Base-by-base conservation (phyloP, 768 basidiomycete genomes). In the Rhizopogon sp. region DNA sequence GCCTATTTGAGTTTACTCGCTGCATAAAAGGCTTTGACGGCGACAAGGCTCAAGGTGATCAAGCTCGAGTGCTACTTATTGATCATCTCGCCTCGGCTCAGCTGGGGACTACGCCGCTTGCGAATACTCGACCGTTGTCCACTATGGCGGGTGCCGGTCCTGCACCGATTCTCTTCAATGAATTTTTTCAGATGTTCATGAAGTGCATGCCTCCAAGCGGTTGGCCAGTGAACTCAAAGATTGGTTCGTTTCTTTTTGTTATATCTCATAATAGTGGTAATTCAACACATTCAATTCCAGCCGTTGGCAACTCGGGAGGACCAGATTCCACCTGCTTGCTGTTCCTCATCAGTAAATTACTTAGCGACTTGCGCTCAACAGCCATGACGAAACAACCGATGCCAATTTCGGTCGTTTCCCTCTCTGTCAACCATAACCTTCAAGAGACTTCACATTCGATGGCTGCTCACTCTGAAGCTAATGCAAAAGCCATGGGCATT, bases 261-360 rank as follows among this genome's bases (percentile, higher is more conserved):
- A 35, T n/a, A 17, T 46, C 46, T 41, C 8, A 39, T 16, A 10
- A 40, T n/a, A 37, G 39, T 7, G 43, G 6, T 2, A 37, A 25
- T 25, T 10, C 16, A 28, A 5, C 2, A 0, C 39, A 39, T 3
- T 31, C 17, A 49, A 39, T 50, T 52, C 13, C 53, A 90, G 91
- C 80, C 37, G 79, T 92, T 43, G 90, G 86, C 20, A 85, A 84
- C 66, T 93, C 91, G 10, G 91, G 87, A 6, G 91, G 91, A 2
- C 81, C 90, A 9, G 91, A 93, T 67, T 93, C 91, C 3, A 83
- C 85, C 0, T 89, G 87, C 65, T 74, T 93, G 5, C 74, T 92
- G 14, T 90, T 83, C 62, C 79, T 93, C 13, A 70, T 92, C 39
- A 64, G 81, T 39, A 72, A 74, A 25, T 66, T 79, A 28, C 59